Conservation (phyloP, 2,329 filamentous ascomycete species). For the Nemania diffusa region DNA sequence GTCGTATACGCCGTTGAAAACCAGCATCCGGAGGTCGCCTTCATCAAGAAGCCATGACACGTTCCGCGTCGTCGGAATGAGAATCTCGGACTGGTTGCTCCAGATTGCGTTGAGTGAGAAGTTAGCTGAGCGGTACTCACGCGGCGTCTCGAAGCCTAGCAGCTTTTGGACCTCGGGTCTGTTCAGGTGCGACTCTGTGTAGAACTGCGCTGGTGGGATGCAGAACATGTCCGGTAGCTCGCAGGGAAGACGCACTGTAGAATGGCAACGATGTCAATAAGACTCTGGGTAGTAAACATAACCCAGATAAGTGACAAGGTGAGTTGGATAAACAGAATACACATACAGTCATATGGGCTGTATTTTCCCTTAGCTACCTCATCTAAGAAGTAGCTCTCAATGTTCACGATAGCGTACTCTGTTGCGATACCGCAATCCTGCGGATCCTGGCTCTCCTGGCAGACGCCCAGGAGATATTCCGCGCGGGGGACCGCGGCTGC, state of each 20-base stretch:
- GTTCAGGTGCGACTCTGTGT: conserved; percentile 20
- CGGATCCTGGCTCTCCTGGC: conserved; percentile 7
- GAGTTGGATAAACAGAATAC: not conserved
- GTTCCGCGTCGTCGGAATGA: conserved; percentile 26
- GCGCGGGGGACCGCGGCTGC: conserved; percentile 10
- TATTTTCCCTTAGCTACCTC: conserved; percentile 17
- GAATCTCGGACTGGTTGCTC: conserved; percentile 21
- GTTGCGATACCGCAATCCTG: conserved; percentile 10
- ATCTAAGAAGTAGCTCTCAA: conserved; percentile 8
- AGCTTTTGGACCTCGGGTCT: conserved; percentile 22
- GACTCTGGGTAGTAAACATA: not conserved
- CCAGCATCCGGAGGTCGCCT: conserved; percentile 16
- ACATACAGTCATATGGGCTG: conserved; percentile 25
- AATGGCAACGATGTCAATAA: not conserved
- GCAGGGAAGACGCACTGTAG: conserved; percentile 20
- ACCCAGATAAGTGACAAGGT: not conserved
- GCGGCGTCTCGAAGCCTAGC: conserved; percentile 24
- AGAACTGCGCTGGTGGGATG: conserved; percentile 24
- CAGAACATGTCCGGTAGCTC: conserved; percentile 17
- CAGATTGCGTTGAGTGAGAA: conserved; percentile 24
- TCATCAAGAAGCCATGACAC: conserved; percentile 28
- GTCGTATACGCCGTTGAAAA: conserved; percentile 32
- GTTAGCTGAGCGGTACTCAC: conserved; percentile 21
- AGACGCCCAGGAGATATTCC: conserved; percentile 14
- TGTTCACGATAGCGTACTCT: conserved; percentile 18